Conservation (phyloP, 768 basidiomycete genomes). For the Grammothele lineata region DNA sequence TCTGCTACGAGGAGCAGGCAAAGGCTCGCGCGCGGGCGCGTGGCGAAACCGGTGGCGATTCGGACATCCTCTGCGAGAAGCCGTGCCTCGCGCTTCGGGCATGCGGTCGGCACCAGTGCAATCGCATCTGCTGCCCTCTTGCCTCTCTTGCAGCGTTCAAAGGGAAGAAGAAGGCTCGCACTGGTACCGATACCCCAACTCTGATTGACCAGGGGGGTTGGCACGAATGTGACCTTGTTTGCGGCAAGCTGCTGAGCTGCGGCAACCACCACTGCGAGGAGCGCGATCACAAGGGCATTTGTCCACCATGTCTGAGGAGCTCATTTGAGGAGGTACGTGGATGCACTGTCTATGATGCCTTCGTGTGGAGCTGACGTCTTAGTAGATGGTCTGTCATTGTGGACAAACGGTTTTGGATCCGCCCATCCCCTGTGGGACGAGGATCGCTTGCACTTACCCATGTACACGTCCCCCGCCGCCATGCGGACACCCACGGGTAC, state of each 20-base stretch:
- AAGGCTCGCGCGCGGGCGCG: conserved; percentile 25
- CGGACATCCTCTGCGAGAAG: conserved; percentile 73
- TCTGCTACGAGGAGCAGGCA: conserved; percentile 46
- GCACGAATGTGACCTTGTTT: conserved; percentile 83
- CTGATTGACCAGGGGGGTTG: conserved; percentile 62
- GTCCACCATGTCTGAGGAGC: conserved; percentile 80
- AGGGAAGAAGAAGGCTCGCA: conserved; percentile 65
- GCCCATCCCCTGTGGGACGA: conserved; percentile 84
- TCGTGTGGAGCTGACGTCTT: background rate
- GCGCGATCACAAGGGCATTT: conserved; percentile 78
- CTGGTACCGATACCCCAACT: conserved; percentile 24
- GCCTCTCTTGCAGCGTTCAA: conserved; percentile 55
- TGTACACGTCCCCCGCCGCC: conserved; percentile 66
- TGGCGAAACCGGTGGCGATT: conserved; percentile 22
- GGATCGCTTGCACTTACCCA: conserved; percentile 72
- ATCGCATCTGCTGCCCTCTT: conserved; percentile 84
- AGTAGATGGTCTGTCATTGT: conserved; percentile 74
- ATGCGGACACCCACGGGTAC: conserved; percentile 79
- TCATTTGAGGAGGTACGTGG: conserved; percentile 83
- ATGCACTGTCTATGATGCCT: background rate
- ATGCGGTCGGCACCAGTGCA: conserved; percentile 87
- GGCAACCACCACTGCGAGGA: conserved; percentile 78
- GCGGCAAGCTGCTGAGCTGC: conserved; percentile 67
- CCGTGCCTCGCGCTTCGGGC: conserved; percentile 73
- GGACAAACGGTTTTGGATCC: conserved; percentile 85